These are phyloP conservation scores for Aspergillus incahuasiensis DNA, from an alignment of 495 filamentous ascomycete genomes.

Conservation along the genomic window DNA sequence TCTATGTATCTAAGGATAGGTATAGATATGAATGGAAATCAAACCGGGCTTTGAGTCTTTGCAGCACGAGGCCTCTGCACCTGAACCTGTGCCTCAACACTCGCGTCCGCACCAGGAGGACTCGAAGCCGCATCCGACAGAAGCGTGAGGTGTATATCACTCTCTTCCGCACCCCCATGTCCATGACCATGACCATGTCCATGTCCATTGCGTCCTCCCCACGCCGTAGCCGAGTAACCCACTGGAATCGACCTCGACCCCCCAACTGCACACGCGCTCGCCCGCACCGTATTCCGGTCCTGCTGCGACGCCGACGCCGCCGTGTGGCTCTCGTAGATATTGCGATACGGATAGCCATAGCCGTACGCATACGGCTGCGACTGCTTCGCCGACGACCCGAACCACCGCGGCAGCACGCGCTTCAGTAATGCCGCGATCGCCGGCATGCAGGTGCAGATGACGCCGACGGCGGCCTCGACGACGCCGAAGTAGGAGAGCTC, in stretches of 20 bases:
- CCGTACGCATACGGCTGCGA: not conserved
- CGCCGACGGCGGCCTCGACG: constrained; percentile 4
- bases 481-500: constrained; percentile 7
- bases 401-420: not conserved
- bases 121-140: not conserved
- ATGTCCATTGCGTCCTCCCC: not conserved
- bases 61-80: not conserved
- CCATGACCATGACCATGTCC: not conserved
- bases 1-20: too few species aligned
- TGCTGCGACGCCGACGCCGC: not conserved
- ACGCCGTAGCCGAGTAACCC: not conserved
- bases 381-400: not conserved
- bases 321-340: not conserved
- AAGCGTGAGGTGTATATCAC: not conserved
- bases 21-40: too few species aligned
- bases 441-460: constrained; percentile 7
- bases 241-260: too few species aligned
- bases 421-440: constrained; percentile 3
- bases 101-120: too few species aligned
- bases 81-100: not conserved
- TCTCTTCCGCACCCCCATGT: not conserved
- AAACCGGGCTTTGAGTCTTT: too few species aligned
- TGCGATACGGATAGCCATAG: not conserved
- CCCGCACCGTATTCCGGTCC: too few species aligned
- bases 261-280: too few species aligned